phyloP scores from a whole-genome alignment of 2,329 filamentous ascomycete species.

The Pyricularia pennisetigena region DNA sequence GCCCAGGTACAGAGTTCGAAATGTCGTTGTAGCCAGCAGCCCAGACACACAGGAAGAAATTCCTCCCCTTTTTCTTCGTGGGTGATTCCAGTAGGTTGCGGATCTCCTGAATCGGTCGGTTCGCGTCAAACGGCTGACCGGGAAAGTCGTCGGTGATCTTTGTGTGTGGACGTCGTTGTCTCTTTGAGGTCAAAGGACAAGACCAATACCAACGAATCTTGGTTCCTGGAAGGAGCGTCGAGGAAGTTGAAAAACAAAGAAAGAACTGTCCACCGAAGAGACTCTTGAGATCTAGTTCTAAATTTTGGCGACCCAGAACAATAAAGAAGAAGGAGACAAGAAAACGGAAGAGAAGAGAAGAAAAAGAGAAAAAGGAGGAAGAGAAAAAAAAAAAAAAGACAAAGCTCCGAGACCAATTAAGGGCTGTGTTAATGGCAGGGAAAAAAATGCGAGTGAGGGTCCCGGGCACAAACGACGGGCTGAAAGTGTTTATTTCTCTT shows the following conservation, averaged over 20 bases:
- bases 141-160: background rate
- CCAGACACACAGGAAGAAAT: background rate
- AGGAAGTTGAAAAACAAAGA: background rate
- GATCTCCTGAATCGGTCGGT: background rate
- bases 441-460: conserved; percentile 4
- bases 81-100: background rate
- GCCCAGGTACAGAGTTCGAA: background rate
- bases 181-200: background rate
- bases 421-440: background rate
- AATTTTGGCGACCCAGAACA: background rate
- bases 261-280: background rate
- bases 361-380: conserved; percentile 7
- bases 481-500: background rate
- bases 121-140: background rate
- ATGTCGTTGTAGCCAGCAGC: background rate
- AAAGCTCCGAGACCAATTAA: conserved; percentile 5
- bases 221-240: conserved; percentile 1
- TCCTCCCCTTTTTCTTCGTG: background rate
- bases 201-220: background rate
- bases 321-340: conserved; percentile 7
- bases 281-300: conserved; percentile 5
- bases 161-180: background rate
- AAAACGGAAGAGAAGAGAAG: conserved; percentile 4
- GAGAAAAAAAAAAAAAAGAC: background rate
- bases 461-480: background rate